Evolutionary conservation across 2,329 filamentous ascomycete genomes (phyloP), one percentile per base, ranked within the genome.

Genomic region (Paecilomyces formosus): DNA sequence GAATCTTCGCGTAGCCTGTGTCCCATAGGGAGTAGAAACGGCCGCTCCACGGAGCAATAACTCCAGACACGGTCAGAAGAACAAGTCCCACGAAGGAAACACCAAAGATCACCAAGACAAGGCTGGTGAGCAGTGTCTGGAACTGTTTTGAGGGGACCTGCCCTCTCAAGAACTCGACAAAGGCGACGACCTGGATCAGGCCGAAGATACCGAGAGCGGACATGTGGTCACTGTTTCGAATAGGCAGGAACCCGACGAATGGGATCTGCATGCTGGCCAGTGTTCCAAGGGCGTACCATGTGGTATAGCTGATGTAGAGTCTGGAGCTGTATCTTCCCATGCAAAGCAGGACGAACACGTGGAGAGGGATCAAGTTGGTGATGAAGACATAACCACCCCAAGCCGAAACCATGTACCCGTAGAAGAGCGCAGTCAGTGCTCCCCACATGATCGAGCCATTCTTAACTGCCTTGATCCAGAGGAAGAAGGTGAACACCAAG

Each of bases 371-470:
- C 77, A 99, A 80, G 74, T 96, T 97, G 61, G 95, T 99, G 72
- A 99, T 99, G 84, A 99, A 99, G 70, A 96, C 94, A 76, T 99
- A 99, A 72, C 94, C 94, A 82, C 94, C 94, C 94, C 94, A 99
- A 18, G 95, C 96, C 54, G 93, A 94, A 64, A 99, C 94, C 94
- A 99, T 99, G 85, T 99, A 99, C 71, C 94, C 94, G 77, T 99
- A 99, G 79, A 95, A 97, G 57, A 99, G 82, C 51, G 94, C 94
- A 67, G 92, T 94, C 62, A 97, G 81, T 39, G 90, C 92, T 67
- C 92, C 93, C 93, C 93, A 99, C 76, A 97, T 89, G 74, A 96
- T 92, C 55, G 94, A 97, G 26, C 94, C 94, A 59, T 92, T 85
- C 82, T 99, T 99, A 66, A 99, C 83, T 21, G 94, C 91, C 83